Conservation (phyloP, 129 eudicot species). For the Mikania micrantha region DNA sequence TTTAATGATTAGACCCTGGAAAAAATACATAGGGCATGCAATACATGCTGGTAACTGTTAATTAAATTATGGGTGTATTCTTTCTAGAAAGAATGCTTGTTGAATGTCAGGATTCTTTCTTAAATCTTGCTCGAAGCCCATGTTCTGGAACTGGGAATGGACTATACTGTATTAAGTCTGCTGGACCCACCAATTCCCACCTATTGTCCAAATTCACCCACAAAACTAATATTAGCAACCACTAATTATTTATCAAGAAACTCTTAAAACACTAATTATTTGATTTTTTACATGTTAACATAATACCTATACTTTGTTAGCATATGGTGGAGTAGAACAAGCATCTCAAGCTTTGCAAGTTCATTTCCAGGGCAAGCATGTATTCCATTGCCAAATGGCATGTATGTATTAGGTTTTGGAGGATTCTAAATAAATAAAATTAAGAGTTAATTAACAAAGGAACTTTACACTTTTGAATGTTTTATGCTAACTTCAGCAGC, state of each 20-base stretch:
- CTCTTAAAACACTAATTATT: neutral
- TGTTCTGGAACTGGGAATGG: constrained; percentile 75
- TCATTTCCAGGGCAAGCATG: constrained; percentile 96
- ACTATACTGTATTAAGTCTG: constrained; percentile 40
- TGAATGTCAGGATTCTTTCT: constrained; percentile 30
- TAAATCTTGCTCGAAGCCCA: constrained; percentile 63
- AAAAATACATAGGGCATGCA: constrained; percentile 24
- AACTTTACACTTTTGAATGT: neutral
- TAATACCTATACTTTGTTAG: constrained; percentile 61
- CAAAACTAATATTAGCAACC: constrained; percentile 6
- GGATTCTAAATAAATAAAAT: constrained; percentile 38
- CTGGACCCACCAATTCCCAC: constrained; percentile 64
- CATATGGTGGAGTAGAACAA: constrained; percentile 70
- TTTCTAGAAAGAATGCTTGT: constrained; percentile 6
- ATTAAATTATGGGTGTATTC: neutral
- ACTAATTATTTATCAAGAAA: neutral
- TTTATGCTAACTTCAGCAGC: constrained; percentile 1
- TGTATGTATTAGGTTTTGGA: constrained; percentile 71
- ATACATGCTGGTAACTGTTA: neutral
- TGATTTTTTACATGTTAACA: constrained; percentile 1
- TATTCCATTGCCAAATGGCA: constrained; percentile 87
- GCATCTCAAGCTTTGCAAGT: constrained; percentile 78
- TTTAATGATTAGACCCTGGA: constrained; percentile 21
- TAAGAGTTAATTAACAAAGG: constrained; percentile 8
- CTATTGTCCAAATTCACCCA: constrained; percentile 31